These are phyloP conservation scores for Neolentinus lepideus DNA, from an alignment of 1,284 basidiomycete species.

Conservation along the genomic window DNA sequence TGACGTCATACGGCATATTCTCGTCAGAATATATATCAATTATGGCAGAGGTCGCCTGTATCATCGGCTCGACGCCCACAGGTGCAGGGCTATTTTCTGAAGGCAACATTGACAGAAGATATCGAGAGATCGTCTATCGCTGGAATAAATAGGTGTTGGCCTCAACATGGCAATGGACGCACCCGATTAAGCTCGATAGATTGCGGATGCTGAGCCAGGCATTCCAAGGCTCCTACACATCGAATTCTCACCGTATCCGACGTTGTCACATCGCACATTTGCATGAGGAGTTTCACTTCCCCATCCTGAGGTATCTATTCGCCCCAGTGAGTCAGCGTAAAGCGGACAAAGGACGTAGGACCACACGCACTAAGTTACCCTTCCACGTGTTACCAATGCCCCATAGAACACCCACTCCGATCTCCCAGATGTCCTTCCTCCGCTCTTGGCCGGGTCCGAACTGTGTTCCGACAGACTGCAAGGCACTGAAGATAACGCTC, in stretches of 20 bases:
- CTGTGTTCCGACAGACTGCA: conserved; percentile 53
- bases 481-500: conserved; percentile 51
- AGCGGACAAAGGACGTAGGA: neutral
- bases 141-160: conserved; percentile 6
- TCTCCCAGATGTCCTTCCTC: conserved; percentile 63
- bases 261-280: conserved; percentile 48
- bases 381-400: conserved; percentile 66
- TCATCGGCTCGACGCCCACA: conserved; percentile 60
- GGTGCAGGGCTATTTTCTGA: conserved; percentile 28
- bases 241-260: conserved; percentile 60
- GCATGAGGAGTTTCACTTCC: conserved; percentile 62
- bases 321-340: neutral
- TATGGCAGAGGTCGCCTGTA: conserved; percentile 81
- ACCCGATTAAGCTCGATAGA: conserved; percentile 70
- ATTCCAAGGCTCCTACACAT: conserved; percentile 78
- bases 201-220: conserved; percentile 63
- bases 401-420: conserved; percentile 76
- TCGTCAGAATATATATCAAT: conserved; percentile 98
- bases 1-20: conserved; percentile 70
- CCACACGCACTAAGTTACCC: conserved; percentile 42
- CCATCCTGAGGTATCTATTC: conserved; percentile 44
- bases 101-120: conserved; percentile 55
- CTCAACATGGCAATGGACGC: conserved; percentile 8
- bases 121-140: conserved; percentile 58
- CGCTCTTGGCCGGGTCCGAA: conserved; percentile 54